Conservation (phyloP, 495 filamentous ascomycete genomes). For the Pseudevernia furfuracea region DNA sequence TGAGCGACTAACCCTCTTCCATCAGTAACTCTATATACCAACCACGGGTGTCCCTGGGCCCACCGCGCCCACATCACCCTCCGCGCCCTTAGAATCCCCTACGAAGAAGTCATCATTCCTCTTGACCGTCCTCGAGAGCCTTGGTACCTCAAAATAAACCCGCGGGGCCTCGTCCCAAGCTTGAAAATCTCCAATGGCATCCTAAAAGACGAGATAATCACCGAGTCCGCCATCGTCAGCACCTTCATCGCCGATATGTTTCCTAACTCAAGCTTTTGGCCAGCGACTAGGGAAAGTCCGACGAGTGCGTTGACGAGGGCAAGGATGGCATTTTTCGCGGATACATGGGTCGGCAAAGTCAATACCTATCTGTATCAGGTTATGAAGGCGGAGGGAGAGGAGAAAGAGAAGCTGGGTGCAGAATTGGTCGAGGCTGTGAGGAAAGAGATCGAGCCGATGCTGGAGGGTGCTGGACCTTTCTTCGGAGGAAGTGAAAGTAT, state of each 20-base stretch:
- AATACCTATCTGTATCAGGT: constrained; percentile 39
- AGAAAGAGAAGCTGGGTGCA: constrained; percentile 32
- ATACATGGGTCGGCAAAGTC: constrained; percentile 63
- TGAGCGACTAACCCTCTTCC: constrained; percentile 19
- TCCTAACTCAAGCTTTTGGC: constrained; percentile 41
- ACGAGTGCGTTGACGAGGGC: constrained; percentile 52
- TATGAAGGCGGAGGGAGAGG: constrained; percentile 35
- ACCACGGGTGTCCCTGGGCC: constrained; percentile 70
- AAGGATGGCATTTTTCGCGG: constrained; percentile 65
- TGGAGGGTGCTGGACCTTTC: constrained; percentile 61
- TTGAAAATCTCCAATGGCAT: constrained; percentile 57
- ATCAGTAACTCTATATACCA: constrained; percentile 63
- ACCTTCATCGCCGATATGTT: constrained; percentile 62
- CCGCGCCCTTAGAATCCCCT: constrained; percentile 61
- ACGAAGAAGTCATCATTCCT: constrained; percentile 75
- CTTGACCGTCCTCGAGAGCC: constrained; percentile 61
- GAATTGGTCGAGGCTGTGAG: constrained; percentile 45
- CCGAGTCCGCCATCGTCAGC: constrained; percentile 65
- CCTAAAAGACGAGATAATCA: constrained; percentile 47
- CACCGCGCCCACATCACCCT: constrained; percentile 76
- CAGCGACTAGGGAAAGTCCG: constrained; percentile 21
- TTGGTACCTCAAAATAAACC: constrained; percentile 85
- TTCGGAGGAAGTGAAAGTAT: constrained; percentile 72
- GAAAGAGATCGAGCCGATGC: constrained; percentile 68
- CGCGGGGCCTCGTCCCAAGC: constrained; percentile 71